Base-by-base conservation (phyloP, 371 early-diverging fungal species). In the Mortierella sp. region DNA sequence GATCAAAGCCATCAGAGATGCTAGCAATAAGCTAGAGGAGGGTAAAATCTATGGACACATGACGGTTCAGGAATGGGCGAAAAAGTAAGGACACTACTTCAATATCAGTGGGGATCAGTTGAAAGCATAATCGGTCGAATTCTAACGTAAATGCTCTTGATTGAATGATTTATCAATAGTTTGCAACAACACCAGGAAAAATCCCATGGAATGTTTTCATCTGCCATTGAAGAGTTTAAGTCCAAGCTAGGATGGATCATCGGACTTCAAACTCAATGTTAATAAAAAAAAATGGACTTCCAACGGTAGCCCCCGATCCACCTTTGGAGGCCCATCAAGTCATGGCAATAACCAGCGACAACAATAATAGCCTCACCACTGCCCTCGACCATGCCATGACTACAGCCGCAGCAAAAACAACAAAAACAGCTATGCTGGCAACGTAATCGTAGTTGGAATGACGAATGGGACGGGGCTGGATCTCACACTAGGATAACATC, bases 1-100 rank as follows among this genome's bases (percentile, higher is more conserved):
- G 96, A 89, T 90, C 59, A 81, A 88, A 30, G 94, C 95, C 49
- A 90, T 94, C 66, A 87, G 85, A 40, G 90, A 91, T 57, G 91
- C 96, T 0, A 87, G 88, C 43, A 87, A 90, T 45, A 91, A 93
- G 68, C 79, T 95, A 32, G 89, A 90, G 45, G 94, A 95, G 64
- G 94, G 94, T 52, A 94, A 94, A 83, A 84, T 92, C 40, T 95
- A 90, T 74, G 93, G 92, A 60, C 88, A 92, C 22, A 86, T 88
- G 45, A 87, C 92, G 26, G 92, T 96, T 26, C 87, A 86, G 51
- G 94, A 94, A 77, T 97, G 97, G 97, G 95, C 91, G 5, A 89
- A 86, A 70, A 87, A 87, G 89, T 89, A 87, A 69, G 75, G 12
- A 58, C 5, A 1, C 3, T 20, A 20, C 16, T 28, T 16, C 28